Base-by-base conservation (phyloP, 1,139 yeast genomes). In the Petasospora rhodanensis region DNA sequence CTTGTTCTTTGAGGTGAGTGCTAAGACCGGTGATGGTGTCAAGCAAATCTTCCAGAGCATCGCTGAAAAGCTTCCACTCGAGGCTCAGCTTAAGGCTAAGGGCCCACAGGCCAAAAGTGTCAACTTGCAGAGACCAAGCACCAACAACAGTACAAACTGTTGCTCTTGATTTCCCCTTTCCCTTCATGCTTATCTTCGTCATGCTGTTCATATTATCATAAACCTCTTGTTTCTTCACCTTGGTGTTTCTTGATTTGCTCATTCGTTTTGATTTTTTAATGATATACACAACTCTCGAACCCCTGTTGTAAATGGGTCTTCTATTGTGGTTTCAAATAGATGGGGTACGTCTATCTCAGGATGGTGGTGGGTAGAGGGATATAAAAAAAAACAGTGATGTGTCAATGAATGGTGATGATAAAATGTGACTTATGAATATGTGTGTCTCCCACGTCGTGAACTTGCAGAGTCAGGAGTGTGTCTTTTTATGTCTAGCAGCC, bases 1-100 rank as follows among this genome's bases (percentile, higher is more conserved):
- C 32, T 58, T 89, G 31, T 89, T 85, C 57, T 82, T 79, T 50
- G 97, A 93, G 59, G 93, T 95, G 2, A 83, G 95, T 56, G 99
- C 99, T 7, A 91, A 89, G 62, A 78, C 94, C 1, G 91, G 96
- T 11, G 72, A 75, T 51, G 83, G 85, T 45, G 87, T 93, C 24
- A 74, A 74, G 38, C 86, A 83, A 25, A 76, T 86, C 21, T 93
- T 93, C 60, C 73, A 77, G 32, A 82, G 79, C 17, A 82, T 91
- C 51, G 97, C 96, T n/a, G 64, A 71, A 41, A 73, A 73, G 51
- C 69, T 82, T 38, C 82, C 83, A 7, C 64, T 60, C 12, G 62
- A 71, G 29, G 28, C 38, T 7, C 52, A 48, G 37, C 24, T 59
- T 43, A 45, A 56, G 46, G 33, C 45, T 39, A 31, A 56, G 49